Evolutionary conservation across 2,329 filamentous ascomycete genomes (phyloP).

Genomic region (Ophiocordyceps sinensis): DNA sequence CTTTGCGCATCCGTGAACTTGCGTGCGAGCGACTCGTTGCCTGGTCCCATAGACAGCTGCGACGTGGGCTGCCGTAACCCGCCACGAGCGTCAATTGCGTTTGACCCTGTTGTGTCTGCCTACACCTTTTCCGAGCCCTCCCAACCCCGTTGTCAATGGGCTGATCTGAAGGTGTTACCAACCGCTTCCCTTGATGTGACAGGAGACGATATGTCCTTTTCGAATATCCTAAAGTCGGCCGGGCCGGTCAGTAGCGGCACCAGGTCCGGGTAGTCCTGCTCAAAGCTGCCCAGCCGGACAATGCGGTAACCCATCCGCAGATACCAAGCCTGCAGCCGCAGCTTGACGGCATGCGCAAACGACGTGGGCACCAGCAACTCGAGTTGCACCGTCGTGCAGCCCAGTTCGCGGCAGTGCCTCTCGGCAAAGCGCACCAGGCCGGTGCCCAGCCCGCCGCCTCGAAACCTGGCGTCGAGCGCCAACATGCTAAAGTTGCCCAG

Average conservation of each 20-base stretch:
- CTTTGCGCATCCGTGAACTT: too few species aligned
- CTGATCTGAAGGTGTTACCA: not conserved
- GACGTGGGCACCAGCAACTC: slow-evolving; percentile 14
- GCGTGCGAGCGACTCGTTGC: too few species aligned
- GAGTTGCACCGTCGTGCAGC: slow-evolving; percentile 14
- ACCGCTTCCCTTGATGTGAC: not conserved
- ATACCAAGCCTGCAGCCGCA: slow-evolving; percentile 14
- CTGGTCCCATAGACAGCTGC: too few species aligned
- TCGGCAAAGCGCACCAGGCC: slow-evolving; percentile 14
- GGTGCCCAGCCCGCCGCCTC: slow-evolving; percentile 11
- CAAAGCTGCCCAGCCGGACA: slow-evolving; percentile 12
- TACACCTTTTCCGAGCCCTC: too few species aligned
- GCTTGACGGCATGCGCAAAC: slow-evolving; percentile 12
- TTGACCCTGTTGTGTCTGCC: too few species aligned
- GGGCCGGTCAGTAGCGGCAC: slow-evolving; percentile 11
- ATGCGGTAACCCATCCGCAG: slow-evolving; percentile 12
- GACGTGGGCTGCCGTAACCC: too few species aligned
- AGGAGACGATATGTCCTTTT: slow-evolving; percentile 8
- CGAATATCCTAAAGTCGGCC: slow-evolving; percentile 13
- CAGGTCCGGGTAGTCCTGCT: slow-evolving; percentile 13
- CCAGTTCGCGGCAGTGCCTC: slow-evolving; percentile 9
- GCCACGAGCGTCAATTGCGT: too few species aligned
- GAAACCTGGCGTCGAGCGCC: slow-evolving; percentile 9
- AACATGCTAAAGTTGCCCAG: slow-evolving; percentile 15
- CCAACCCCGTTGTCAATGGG: too few species aligned